Evolutionary conservation across 2,329 filamentous ascomycete species (phyloP), one percentile per base, ranked within the genome.

Genomic region (Aureobasidium sp.): DNA sequence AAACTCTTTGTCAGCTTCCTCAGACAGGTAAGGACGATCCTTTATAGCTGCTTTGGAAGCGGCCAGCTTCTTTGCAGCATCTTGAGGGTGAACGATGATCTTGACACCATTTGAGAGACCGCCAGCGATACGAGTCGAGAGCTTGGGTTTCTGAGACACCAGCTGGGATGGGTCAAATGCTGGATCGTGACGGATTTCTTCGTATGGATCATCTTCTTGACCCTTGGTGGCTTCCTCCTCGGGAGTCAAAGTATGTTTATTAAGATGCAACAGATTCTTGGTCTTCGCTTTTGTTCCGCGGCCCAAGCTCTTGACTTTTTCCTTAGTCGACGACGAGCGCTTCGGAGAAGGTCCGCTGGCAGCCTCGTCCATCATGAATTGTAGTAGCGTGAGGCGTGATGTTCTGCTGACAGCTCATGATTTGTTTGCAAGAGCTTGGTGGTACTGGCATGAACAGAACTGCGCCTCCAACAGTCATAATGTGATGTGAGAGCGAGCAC

Each of bases 1-100:
- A 29, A 73, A 66, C 32, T 74, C 69, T 27, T 67, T 63, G 61
- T 76, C 72, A 12, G 69, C 67, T 62, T 72, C 64, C 13, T 67
- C 65, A 0, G 72, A 71, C 5, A 73, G 67, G 52, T 72, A 72
- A 1, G 74, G 74, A 48, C 72, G 69, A 37, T 73, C 69, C n/a
- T 69, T 66, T n/a, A 68, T 70, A 1, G 72, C 73, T 32, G 75
- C 62, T 52, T 68, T 71, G 29, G 64, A 66, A 7, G 70, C 70
- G 37, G 69, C 71, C 46, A 72, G 70, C 32, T 67, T 67, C 63
- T 73, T 72, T 23, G 68, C 65, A 3, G 69, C 65, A 12, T 68
- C 64, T 41, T 67, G 68, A 13, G 74, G 75, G 63, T 75, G 71
- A n/a, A 66, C 27, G 23, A 74, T 58, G 8, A 65, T 67, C 37